Base-by-base conservation (phyloP, 768 basidiomycete species). In the Chiua virens region DNA sequence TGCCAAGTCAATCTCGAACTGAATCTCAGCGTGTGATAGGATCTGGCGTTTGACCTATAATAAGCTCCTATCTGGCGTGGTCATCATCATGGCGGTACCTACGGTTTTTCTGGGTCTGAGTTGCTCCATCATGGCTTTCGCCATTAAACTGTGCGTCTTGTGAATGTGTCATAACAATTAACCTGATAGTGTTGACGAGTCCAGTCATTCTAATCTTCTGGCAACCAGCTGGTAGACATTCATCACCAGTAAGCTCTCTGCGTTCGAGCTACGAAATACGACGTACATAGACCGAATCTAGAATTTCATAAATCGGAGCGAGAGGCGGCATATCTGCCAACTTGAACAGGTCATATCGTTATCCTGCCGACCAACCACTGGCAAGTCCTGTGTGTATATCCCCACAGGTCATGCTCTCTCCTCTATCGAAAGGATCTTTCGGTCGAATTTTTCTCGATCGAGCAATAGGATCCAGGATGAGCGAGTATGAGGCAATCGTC, bases 191-290 rank as follows among this genome's bases (percentile, higher is more conserved):
- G 30, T 21, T n/a, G n/a, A n/a, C n/a, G 20, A 44, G 13, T 17
- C 17, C n/a, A 80, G 76, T 22, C 63, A 77, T 36, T 68, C 68
- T 2, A 66, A 77, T 22, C 73, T 79, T 27, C 68, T 71, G 36
- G 78, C 78, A 27, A 76, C 68, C 9, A 71, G 71, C 38, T 79
- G 79, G 79, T 63, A 79, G 8, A 45, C 75, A 14, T 43, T 73
- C 11, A 76, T 79, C 42, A 77, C 77, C 1, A 58, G 79, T 78
- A 32, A 25, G 39, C 23, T n/a, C 5, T 8, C 25, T 25, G 25
- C 25, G 25, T 25, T 4, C 25, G 25, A 4, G 8, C 25, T 25
- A 25, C 25, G 25, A 4, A 8, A 25, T 25, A 25, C 25, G 8
- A 25, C 8, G 25, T 25, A 4, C n/a, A n/a, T n/a, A n/a, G n/a